Evolutionary conservation across 2,329 filamentous ascomycete genomes (phyloP), one percentile per base, ranked within the genome.

Genomic region (Epichloe sp.): DNA sequence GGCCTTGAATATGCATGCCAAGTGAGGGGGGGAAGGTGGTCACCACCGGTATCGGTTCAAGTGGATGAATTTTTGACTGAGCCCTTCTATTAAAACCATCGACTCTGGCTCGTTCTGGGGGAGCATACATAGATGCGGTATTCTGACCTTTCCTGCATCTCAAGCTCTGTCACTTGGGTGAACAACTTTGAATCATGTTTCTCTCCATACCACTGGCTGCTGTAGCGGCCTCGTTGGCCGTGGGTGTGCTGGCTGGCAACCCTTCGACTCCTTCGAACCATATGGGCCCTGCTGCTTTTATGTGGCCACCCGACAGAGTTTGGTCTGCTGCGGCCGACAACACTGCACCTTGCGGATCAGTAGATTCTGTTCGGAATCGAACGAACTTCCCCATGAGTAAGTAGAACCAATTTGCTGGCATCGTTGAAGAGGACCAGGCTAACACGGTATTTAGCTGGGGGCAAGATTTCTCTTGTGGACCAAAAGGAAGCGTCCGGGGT

Each of bases 221-320:
- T 31, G 26, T 3, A 0, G 26, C 26, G 26, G 26, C 26, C 26
- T 3, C 26, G 8, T 11, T 31, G 26, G 26, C 26, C 26, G 26
- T 10, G 26, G 8, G 26, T 4, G 8, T 31, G 26, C 8, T 31
- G 26, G 26, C 26, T 4, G 8, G 26, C 21, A 1, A 47, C 26
- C 50, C 40, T 17, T 3, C 14, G 14, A 21, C 12, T 8, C 17
- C n/a, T 11, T 53, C 58, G 34, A 56, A 61, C n/a, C 60, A 65
- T 36, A 71, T 71, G 66, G 78, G 78, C 11, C 77, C 78, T 7
- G 77, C 77, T 19, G 76, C 75, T 10, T 80, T 83, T 60, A 67
- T 82, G 63, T 83, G 79, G 78, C 79, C 79, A 4, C 60, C 68
- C 14, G 78, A 82, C 62, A 69, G 79, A 48, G 65, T 68, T 41